Evolutionary conservation across 805 yeast genomes (phyloP).

Genomic region (Candida gorgasii): DNA sequence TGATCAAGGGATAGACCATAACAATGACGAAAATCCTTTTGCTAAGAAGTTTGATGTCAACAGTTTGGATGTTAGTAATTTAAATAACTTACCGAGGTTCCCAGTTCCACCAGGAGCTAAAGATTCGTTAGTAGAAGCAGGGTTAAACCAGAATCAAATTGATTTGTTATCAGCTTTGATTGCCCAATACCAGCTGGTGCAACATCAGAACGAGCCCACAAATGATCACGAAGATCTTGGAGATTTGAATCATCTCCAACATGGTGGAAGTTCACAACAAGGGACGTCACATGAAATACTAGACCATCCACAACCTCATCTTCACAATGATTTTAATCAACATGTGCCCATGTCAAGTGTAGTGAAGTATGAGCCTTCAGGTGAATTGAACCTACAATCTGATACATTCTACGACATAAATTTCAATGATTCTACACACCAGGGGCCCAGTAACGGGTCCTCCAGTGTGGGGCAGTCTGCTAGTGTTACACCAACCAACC

Average conservation of each 20-base stretch:
- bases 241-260: background rate
- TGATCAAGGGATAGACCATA: slow-evolving; percentile 2
- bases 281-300: background rate
- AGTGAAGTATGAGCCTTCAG: background rate
- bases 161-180: slow-evolving; percentile 71
- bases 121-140: slow-evolving; percentile 61
- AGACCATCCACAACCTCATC: background rate
- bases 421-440: background rate
- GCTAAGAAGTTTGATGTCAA: background rate
- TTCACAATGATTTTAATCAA: background rate
- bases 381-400: background rate
- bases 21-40: background rate
- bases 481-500: background rate
- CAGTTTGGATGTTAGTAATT: slow-evolving; percentile 4
- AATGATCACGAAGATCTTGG: background rate
- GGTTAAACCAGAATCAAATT: slow-evolving; percentile 67
- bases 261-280: background rate
- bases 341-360: slow-evolving; percentile 1
- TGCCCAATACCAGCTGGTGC: slow-evolving; percentile 58
- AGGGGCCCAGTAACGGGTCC: too few relatives aligned
- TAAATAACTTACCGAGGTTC: slow-evolving; percentile 51
- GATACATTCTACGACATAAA: slow-evolving; percentile 3
- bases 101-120: slow-evolving; percentile 76
- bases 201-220: slow-evolving; percentile 2
- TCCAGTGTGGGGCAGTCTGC: too few relatives aligned